Evolutionary conservation across 352 stramenopile species (phyloP).

Genomic region (Phytopythium kandeliae): DNA sequence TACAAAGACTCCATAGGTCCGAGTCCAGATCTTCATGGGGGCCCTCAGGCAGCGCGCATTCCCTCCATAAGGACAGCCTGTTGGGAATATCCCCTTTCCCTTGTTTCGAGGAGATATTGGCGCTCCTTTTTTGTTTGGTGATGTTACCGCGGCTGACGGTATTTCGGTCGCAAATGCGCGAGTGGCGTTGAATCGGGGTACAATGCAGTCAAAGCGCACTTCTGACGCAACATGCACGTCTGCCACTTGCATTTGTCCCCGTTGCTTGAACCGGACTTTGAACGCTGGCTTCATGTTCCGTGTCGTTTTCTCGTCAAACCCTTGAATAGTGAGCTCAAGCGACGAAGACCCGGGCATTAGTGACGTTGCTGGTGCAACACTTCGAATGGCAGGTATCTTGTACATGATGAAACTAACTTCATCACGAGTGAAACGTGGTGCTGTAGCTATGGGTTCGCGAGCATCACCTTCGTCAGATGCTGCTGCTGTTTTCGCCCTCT

Average conservation of each 20-base stretch:
- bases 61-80: background rate
- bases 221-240: constrained; percentile 37
- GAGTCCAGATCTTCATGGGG: constrained; percentile 51
- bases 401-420: constrained; percentile 72
- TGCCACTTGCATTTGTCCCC: constrained; percentile 70
- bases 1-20: constrained; percentile 39
- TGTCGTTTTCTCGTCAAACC: constrained; percentile 50
- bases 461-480: background rate
- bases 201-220: constrained; percentile 36
- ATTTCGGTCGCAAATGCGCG: constrained; percentile 36
- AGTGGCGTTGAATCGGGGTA: constrained; percentile 62
- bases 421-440: constrained; percentile 45
- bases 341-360: constrained; percentile 43
- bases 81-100: background rate
- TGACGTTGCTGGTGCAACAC: constrained; percentile 26
- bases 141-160: constrained; percentile 8
- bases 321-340: constrained; percentile 53
- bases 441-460: background rate
- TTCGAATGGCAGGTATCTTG: constrained; percentile 50
- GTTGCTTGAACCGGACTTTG: constrained; percentile 55
- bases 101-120: background rate
- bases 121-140: background rate
- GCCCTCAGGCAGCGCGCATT: constrained; percentile 4
- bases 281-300: constrained; percentile 29
- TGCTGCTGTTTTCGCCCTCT: background rate